Percentiles rank a stretch among this genome's conserved stretches.
Evolutionary conservation across 164 flowering plant species (phyloP).

Genomic region (Piper longum): DNA sequence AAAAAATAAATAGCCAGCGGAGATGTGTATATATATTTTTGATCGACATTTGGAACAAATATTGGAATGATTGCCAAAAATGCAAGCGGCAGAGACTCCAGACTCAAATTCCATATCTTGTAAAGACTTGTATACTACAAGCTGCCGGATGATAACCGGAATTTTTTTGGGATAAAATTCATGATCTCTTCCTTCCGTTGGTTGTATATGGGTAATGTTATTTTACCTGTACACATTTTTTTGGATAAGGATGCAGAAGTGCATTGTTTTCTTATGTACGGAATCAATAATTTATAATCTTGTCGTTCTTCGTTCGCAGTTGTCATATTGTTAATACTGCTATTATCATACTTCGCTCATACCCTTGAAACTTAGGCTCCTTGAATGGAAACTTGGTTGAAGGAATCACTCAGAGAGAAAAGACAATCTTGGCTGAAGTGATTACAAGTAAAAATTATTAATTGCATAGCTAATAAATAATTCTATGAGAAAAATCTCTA

Average conservation of each 20-base stretch:
- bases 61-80: not conserved
- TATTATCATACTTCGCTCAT: no score
- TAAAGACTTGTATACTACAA: not conserved
- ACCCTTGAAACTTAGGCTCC: no score
- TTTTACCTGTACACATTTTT: not conserved
- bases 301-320: no score
- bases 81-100: not conserved
- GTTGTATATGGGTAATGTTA: not conserved
- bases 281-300: no score
- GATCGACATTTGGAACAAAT: not conserved
- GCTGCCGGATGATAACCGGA: not conserved
- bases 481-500: no score
- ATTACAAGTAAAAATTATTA: no score
- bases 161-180: not conserved
- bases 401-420: no score
- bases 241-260: slow-evolving; percentile 1
- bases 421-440: no score
- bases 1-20: not conserved
- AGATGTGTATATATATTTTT: not conserved
- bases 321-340: no score
- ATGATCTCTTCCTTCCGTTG: not conserved
- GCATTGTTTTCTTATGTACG: not conserved
- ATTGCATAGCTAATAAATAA: no score
- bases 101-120: not conserved
- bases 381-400: no score